phyloP scores from a whole-genome alignment of 352 stramenopile genomes.

The Pythium utonaiense region DNA sequence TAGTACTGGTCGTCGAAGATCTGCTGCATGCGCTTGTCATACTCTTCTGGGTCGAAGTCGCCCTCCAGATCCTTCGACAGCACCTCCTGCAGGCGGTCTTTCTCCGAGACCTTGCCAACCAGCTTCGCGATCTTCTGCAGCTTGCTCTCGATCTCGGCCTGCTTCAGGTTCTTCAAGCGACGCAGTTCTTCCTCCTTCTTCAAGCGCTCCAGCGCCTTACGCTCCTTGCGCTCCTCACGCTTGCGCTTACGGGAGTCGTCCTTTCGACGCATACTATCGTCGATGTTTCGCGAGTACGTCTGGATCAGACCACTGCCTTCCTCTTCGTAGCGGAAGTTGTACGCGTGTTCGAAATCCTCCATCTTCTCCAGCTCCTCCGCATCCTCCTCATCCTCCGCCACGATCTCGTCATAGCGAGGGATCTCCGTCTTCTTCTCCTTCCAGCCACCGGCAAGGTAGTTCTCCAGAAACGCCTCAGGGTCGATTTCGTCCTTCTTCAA shows the following conservation, averaged over 20 bases:
- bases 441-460: constrained; percentile 80
- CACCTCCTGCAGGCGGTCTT: constrained; percentile 43
- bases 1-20: constrained; percentile 99
- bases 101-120: constrained; percentile 69
- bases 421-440: constrained; percentile 71
- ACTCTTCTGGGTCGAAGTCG: constrained; percentile 96
- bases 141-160: constrained; percentile 93
- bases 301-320: constrained; percentile 85
- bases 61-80: constrained; percentile 83
- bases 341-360: constrained; percentile 97
- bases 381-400: constrained; percentile 88
- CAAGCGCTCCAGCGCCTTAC: constrained; percentile 94
- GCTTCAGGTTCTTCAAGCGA: constrained; percentile 97
- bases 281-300: constrained; percentile 77
- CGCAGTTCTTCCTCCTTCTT: constrained; percentile 97
- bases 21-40: constrained; percentile 95
- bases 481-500: constrained; percentile 60
- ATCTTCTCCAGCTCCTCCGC: constrained; percentile 91
- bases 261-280: constrained; percentile 92
- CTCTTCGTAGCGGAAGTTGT: constrained; percentile 99
- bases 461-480: constrained; percentile 71
- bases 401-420: constrained; percentile 80
- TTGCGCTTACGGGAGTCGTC: constrained; percentile 96
- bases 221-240: constrained; percentile 90
- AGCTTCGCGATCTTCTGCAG: constrained; percentile 89